A percentile compares a stretch with the other conserved stretches of the same genome.
phyloP scores from a whole-genome alignment of 2,329 filamentous ascomycete species.

The Penicillium frequentans region DNA sequence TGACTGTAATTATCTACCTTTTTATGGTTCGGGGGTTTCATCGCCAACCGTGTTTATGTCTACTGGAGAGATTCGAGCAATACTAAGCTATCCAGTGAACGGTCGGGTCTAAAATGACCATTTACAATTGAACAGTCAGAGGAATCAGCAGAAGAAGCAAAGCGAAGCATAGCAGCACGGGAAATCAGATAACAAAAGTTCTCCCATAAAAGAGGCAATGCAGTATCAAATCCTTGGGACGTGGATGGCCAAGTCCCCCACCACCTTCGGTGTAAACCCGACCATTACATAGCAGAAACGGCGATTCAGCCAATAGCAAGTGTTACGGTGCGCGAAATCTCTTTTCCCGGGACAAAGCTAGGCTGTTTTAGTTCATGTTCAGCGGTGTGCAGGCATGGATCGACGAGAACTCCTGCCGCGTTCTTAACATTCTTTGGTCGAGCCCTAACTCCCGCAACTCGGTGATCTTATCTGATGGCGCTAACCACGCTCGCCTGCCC shows the following conservation, averaged over 20 bases:
- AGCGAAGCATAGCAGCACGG: background rate
- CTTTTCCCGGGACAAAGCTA: conserved; percentile 5
- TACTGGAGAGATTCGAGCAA: background rate
- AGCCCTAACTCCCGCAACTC: conserved; percentile 11
- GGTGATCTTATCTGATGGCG: conserved; percentile 29
- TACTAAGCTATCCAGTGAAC: background rate
- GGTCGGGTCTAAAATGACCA: background rate
- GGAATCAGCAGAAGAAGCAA: background rate
- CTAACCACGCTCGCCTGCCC: conserved; percentile 10
- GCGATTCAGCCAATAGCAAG: conserved; percentile 14
- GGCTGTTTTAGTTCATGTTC: background rate
- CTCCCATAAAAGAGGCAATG: background rate
- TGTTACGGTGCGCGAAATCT: background rate
- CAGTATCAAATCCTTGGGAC: conserved; percentile 15
- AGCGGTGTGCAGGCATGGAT: conserved; percentile 20
- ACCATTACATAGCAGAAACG: conserved; percentile 23
- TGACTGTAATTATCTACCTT: conserved; percentile 11
- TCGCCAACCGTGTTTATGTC: conserved; percentile 5
- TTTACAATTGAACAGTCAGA: background rate
- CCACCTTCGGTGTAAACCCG: conserved; percentile 4
- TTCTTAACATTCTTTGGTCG: conserved; percentile 1
- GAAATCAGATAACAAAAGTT: background rate
- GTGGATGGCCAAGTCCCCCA: conserved; percentile 13
- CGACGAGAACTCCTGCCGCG: conserved; percentile 6
- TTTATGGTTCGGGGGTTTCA: background rate